Base-by-base conservation (phyloP, 306 rosid genomes). In the Prosopis cineraria region DNA sequence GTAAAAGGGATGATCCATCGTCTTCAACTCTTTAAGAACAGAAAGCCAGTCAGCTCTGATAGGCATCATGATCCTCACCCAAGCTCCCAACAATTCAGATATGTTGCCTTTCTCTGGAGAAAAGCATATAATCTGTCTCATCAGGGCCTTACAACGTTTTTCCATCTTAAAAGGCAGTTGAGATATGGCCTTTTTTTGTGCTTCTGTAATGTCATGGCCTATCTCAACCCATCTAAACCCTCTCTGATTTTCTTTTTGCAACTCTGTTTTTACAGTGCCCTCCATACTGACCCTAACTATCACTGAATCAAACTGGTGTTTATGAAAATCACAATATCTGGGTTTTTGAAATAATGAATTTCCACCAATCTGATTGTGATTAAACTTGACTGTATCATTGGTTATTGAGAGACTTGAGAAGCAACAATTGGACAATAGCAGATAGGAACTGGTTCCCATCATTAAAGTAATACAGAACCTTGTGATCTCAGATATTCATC, bases 1-100 rank as follows among this genome's bases (percentile, higher is more conserved):
- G 78, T 88, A 86, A 67, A 90, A 84, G n/a, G 92, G 95, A 85
- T 90, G 89, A 55, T 85, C 85, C 80, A 60, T 89, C 10, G 2
- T 70, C 56, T 73, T 85, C 87, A 94, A 83, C 70, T 90, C 88
- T 76, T 91, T 94, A 39, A 94, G 79, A 92, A 94, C 85, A 7
- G 82, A 78, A 79, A 94, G 97, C 97, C 98, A 94, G 41, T 94
- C 93, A 67, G 95, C 93, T 84, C 97, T 86, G 7, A 53, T 29
- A 70, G 98, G 98, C 88, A 71, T 92, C 98, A 91, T 94, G 45
- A 82, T 68, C 80, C 83, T 80, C 81, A 81, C 93, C 98, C 98
- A 94, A 73, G 91, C 86, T 45, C 50, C 58, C 76, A 94, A 82
- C 52, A 94, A 67, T 79, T 89, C 97, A 48, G 59, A 77, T 59